Evolutionary conservation across 257 asterid genomes (phyloP), one percentile per base, ranked within the genome.

Genomic region (Parsonsia alboflavescens): DNA sequence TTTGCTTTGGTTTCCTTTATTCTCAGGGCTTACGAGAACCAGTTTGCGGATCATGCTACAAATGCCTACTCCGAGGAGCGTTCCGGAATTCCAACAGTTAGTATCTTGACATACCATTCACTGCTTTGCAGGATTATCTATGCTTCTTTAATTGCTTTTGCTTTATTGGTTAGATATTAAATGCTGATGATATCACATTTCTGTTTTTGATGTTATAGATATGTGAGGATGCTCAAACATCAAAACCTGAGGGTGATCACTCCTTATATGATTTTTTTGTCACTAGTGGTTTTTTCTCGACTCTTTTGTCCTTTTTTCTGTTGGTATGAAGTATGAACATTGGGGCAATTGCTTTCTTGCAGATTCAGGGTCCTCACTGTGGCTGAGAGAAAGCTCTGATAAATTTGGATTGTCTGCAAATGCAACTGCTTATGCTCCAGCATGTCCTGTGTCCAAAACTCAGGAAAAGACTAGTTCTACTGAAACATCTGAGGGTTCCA

Each of bases 221-320:
- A 53, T 74, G 76, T 56, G 87, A 86, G 70, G 85, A 71, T 33
- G 68, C 85, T 71, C 86, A 67, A 68, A 5, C 58, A 48, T 85
- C 91, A 68, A 88, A 90, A 79, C 73, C 84, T 74, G 93, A 85
- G 70, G 96, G 97, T 94, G 83, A 88, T 74, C 50, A 77, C 61
- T 68, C 70, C 42, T 80, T 77, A 44, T n/a, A 7, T 13, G 54
- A 66, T 65, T 72, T n/a, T 50, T 71, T 56, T 62, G 46, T 28
- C 17, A 46, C n/a, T 28, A 70, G 36, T 24, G 10, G n/a, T 52
- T 15, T 2, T n/a, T 45, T 5, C 6, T 12, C 10, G 26, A 6
- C 28, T 21, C 15, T 4, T 63, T 63, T 64, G 6, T 1, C 16
- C 12, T 5, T 16, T 24, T 13, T 2, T 56, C 0, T 12, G 36